Evolutionary conservation across 73 alveolate species (phyloP).

Genomic region (Stentor roeselii): DNA sequence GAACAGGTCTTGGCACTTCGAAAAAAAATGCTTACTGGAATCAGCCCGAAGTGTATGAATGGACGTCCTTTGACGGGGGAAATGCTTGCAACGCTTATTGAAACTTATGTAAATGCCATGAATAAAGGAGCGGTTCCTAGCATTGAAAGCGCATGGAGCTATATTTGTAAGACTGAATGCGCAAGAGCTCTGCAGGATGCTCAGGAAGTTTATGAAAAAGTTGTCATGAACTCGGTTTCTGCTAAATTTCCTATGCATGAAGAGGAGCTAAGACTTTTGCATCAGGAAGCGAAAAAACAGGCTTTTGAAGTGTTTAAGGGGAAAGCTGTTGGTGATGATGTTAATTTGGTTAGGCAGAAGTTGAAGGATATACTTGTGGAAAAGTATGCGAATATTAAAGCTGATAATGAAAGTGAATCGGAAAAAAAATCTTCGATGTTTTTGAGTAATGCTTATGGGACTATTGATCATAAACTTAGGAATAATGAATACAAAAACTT

Average conservation of each 20-base stretch:
- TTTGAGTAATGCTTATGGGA: constrained; percentile 55
- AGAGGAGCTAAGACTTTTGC: not conserved
- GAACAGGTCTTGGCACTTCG: constrained; percentile 80
- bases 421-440: constrained; percentile 33
- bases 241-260: not conserved
- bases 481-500: constrained; percentile 54
- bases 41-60: constrained; percentile 80
- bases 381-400: not conserved
- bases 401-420: constrained; percentile 31
- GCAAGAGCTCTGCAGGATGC: constrained; percentile 61
- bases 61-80: constrained; percentile 82
- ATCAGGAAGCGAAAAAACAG: constrained; percentile 9
- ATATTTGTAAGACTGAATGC: constrained; percentile 74
- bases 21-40: constrained; percentile 75
- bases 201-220: constrained; percentile 46
- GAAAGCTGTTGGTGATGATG: constrained; percentile 15
- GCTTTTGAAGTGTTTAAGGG: not conserved
- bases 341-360: not conserved
- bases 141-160: constrained; percentile 65
- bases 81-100: constrained; percentile 69
- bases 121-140: constrained; percentile 83
- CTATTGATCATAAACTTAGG: constrained; percentile 56
- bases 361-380: not conserved
- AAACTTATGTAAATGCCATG: constrained; percentile 69
- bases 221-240: not conserved